Evolutionary conservation across 352 stramenopile species (phyloP), one percentile per base, ranked within the genome.

Genomic region (Phytophthora meadii): DNA sequence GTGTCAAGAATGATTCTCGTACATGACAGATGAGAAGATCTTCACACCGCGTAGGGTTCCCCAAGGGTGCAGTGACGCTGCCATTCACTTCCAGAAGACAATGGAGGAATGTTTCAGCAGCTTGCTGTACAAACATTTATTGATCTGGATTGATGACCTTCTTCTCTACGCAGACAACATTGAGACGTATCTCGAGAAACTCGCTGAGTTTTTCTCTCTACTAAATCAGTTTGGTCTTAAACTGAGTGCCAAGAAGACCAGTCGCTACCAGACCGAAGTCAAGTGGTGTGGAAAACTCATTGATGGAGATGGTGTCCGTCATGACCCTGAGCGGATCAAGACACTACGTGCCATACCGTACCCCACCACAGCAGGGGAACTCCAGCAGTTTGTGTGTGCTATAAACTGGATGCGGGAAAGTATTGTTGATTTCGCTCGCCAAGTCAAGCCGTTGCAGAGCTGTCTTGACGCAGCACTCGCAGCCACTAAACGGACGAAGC

Each of bases 101-200:
- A 70, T 65, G 48, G 49, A 65, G 34, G 5, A 4, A 6, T 61
- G 41, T 32, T 55, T 65, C 3, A 9, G 32, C 1, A 34, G 6
- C 0, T n/a, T 65, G 15, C 41, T 70, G 1, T 57, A 62, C 28
- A 11, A 62, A 7, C 50, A 60, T 42, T 22, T 76, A 0, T 17
- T 41, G 1, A 24, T 53, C 1, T 53, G n/a, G 47, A 51, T 51
- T 7, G 45, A 51, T 15, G 63, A 79, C 27, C 12, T 77, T 1
- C 56, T 81, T 0, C 19, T 78, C 76, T 19, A 65, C 41, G 65
- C 65, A 4, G 28, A 44, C 1, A 42, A 68, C 39, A 54, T 70
- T 7, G 61, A 68, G 2, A 51, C n/a, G 12, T 79, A 72, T 27
- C 12, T 76, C 1, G 22, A 46, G 0, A 69, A 70, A 15, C 51